Conservation (phyloP, 495 filamentous ascomycete species). For the Aspergillus campestris region DNA sequence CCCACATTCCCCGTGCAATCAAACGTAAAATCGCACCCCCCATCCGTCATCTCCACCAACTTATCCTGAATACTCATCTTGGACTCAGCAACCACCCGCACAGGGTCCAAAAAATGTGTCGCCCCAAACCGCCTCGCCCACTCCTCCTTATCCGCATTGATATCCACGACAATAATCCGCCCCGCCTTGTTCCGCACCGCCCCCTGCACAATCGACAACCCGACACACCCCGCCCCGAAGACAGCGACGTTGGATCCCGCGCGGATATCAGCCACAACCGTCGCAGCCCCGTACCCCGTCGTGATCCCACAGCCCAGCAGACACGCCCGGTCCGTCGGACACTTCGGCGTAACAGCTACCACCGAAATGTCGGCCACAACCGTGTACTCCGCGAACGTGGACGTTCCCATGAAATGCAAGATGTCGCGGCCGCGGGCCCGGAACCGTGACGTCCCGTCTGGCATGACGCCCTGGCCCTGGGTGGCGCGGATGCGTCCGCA, state of each 20-base stretch:
- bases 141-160: constrained; percentile 85
- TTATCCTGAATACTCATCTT: constrained; percentile 59
- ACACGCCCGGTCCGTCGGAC: constrained; percentile 91
- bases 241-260: constrained; percentile 84
- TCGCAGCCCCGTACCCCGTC: constrained; percentile 92
- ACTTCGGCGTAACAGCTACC: constrained; percentile 81
- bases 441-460: constrained; percentile 94
- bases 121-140: constrained; percentile 93
- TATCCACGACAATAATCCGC: constrained; percentile 92
- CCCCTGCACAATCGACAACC: constrained; percentile 88
- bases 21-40: constrained; percentile 98
- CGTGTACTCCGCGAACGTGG: constrained; percentile 97
- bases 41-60: constrained; percentile 95
- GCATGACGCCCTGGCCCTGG: constrained; percentile 94
- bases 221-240: constrained; percentile 94
- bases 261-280: constrained; percentile 88
- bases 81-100: constrained; percentile 61
- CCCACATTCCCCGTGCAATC: constrained; percentile 96
- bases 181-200: constrained; percentile 79
- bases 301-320: constrained; percentile 97
- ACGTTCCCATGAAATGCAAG: constrained; percentile 98
- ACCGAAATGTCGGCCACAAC: constrained; percentile 98
- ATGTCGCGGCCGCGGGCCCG: constrained; percentile 86
- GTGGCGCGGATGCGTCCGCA: constrained; percentile 98
- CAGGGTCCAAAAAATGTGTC: constrained; percentile 94